These are phyloP conservation scores for Fusarium nurragi DNA, from an alignment of 2,329 filamentous ascomycete species.

Conservation along the genomic window DNA sequence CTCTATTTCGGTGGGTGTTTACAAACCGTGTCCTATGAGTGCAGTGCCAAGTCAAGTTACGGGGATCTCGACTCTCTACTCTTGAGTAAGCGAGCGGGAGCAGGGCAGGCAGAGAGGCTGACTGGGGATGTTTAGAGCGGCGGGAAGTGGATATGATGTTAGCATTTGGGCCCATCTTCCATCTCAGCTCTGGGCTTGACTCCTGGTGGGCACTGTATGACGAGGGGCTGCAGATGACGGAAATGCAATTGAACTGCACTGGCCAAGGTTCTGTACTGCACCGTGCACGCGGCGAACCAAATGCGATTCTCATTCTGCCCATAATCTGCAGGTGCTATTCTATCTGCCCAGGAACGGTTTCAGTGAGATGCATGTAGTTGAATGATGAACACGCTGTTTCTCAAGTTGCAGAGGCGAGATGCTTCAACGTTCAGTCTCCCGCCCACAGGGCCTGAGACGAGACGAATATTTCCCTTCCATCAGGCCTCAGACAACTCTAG, in stretches of 20 bases:
- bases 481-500: neutral
- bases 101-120: slow-evolving; percentile 12
- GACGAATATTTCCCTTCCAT: neutral
- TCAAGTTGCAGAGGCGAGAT: neutral
- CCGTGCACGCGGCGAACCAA: slow-evolving; percentile 1
- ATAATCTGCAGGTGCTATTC: slow-evolving; percentile 4
- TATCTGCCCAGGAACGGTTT: neutral
- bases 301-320: slow-evolving; percentile 5
- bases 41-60: neutral
- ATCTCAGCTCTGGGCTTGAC: slow-evolving; percentile 8
- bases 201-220: slow-evolving; percentile 11
- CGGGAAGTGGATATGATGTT: slow-evolving; percentile 37
- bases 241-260: slow-evolving; percentile 20
- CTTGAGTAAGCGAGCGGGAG: slow-evolving; percentile 4
- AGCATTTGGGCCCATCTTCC: neutral
- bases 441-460: neutral
- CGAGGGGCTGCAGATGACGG: slow-evolving; percentile 14
- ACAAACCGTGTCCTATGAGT: neutral
- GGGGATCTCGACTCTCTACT: neutral
- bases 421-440: neutral
- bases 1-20: neutral
- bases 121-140: slow-evolving; percentile 4
- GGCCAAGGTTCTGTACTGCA: neutral
- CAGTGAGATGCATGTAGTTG: neutral
- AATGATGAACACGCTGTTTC: slow-evolving; percentile 11